These are phyloP conservation scores for Alternaria brassicicola DNA, from an alignment of 2,329 filamentous ascomycete species.

Conservation along the genomic window DNA sequence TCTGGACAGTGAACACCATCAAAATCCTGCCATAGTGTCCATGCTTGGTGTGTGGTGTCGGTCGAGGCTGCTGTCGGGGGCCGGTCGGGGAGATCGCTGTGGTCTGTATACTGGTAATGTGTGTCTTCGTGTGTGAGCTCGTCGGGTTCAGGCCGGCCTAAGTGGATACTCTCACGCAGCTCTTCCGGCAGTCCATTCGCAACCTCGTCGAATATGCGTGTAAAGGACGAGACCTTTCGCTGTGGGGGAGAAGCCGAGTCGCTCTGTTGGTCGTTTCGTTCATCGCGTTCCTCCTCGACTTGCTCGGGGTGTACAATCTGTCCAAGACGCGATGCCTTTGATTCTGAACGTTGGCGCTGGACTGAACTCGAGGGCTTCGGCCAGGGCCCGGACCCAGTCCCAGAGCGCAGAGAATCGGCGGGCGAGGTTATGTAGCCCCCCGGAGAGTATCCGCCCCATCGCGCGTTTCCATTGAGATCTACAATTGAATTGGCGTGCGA, in stretches of 20 bases:
- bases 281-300: constrained; percentile 19
- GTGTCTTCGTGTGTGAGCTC: constrained; percentile 1
- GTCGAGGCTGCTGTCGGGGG: constrained; percentile 61
- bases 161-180: constrained; percentile 30
- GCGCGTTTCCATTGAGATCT: constrained; percentile 69
- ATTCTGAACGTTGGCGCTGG: constrained; percentile 48
- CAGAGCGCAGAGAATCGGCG: constrained; percentile 62
- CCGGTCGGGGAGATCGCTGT: constrained; percentile 49
- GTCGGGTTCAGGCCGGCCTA: constrained; percentile 15
- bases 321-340: constrained; percentile 50
- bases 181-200: constrained; percentile 43
- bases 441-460: constrained; percentile 73
- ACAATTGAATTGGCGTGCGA: constrained; percentile 66
- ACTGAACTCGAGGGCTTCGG: constrained; percentile 42
- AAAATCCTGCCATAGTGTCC: constrained; percentile 76
- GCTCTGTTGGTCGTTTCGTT: background rate
- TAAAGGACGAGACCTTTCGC: constrained; percentile 46
- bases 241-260: constrained; percentile 14
- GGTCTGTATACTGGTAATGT: constrained; percentile 17
- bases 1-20: constrained; percentile 78
- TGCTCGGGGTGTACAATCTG: constrained; percentile 50
- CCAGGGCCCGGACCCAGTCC: constrained; percentile 52
- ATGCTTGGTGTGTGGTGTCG: constrained; percentile 69
- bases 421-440: constrained; percentile 72
- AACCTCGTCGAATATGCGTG: constrained; percentile 46